These are phyloP conservation scores for Hymenoscyphus linearis DNA, from an alignment of 2,329 filamentous ascomycete species.

Conservation along the genomic window DNA sequence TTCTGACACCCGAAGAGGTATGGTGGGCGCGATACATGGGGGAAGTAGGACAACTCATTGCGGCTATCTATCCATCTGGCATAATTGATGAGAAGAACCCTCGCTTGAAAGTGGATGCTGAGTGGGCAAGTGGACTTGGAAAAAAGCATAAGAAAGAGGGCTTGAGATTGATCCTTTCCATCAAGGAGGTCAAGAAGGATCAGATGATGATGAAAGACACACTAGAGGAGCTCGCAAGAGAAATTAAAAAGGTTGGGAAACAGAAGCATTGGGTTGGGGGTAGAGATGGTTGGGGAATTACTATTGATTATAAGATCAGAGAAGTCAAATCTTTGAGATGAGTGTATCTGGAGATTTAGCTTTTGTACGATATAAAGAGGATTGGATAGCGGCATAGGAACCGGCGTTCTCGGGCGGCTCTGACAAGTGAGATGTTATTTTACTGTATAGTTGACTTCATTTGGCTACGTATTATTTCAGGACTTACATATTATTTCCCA, in stretches of 20 bases:
- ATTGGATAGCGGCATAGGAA: too few species aligned
- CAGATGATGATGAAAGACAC: constrained; percentile 38
- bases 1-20: constrained; percentile 48
- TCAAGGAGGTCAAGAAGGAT: constrained; percentile 36
- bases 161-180: constrained; percentile 40
- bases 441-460: too few species aligned
- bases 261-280: constrained; percentile 48
- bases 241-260: constrained; percentile 53
- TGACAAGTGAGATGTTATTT: too few species aligned
- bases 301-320: constrained; percentile 19
- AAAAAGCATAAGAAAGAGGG: constrained; percentile 37
- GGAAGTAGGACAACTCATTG: constrained; percentile 51
- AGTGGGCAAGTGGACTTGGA: constrained; percentile 38
- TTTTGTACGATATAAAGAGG: not conserved
- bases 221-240: constrained; percentile 36
- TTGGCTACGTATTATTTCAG: too few species aligned
- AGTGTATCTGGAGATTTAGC: not conserved
- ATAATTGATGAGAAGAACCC: constrained; percentile 36
- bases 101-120: constrained; percentile 37
- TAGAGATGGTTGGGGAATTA: constrained; percentile 35
- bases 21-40: constrained; percentile 66
- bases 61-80: constrained; percentile 57
- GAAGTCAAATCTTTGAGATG: not conserved
- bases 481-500: too few species aligned
- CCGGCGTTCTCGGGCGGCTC: too few species aligned